Evolutionary conservation across 768 basidiomycete genomes (phyloP).

Genomic region (Lactifluus pinguis): DNA sequence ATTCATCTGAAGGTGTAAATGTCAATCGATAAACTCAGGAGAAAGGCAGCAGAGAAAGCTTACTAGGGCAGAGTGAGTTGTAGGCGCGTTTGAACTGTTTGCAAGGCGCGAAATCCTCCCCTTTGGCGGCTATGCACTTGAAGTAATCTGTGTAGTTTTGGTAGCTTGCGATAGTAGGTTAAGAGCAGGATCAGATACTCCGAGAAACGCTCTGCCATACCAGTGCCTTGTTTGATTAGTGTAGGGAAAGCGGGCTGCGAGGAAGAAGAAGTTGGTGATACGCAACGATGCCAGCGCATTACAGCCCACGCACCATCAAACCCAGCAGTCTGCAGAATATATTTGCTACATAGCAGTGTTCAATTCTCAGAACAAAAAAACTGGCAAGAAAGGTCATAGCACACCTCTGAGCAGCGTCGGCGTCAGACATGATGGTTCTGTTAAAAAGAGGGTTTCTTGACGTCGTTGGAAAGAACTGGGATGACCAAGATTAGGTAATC

Average conservation of each 20-base stretch:
- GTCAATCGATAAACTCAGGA: constrained; percentile 3
- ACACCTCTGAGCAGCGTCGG: constrained; percentile 45
- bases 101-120: constrained; percentile 97
- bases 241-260: constrained; percentile 77
- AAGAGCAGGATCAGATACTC: not conserved
- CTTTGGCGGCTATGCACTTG: constrained; percentile 94
- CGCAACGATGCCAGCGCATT: constrained; percentile 1
- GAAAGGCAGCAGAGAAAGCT: constrained; percentile 29
- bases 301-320: constrained; percentile 63
- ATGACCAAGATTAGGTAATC: constrained; percentile 11
- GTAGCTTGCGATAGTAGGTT: constrained; percentile 41
- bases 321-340: constrained; percentile 86
- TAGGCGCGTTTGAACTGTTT: constrained; percentile 97
- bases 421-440: constrained; percentile 48
- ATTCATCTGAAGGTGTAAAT: constrained; percentile 58
- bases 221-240: constrained; percentile 96
- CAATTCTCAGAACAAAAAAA: constrained; percentile 6
- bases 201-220: constrained; percentile 34
- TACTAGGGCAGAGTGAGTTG: constrained; percentile 96
- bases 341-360: constrained; percentile 46
- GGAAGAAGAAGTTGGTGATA: constrained; percentile 4
- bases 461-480: constrained; percentile 19
- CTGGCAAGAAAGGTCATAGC: not conserved
- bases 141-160: constrained; percentile 99
- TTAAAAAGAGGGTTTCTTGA: constrained; percentile 21